Percentiles rank a stretch among this genome's conserved stretches.
These are phyloP conservation scores for Exophiala alcalophila DNA, from an alignment of 2,329 filamentous ascomycete genomes.

Conservation along the genomic window DNA sequence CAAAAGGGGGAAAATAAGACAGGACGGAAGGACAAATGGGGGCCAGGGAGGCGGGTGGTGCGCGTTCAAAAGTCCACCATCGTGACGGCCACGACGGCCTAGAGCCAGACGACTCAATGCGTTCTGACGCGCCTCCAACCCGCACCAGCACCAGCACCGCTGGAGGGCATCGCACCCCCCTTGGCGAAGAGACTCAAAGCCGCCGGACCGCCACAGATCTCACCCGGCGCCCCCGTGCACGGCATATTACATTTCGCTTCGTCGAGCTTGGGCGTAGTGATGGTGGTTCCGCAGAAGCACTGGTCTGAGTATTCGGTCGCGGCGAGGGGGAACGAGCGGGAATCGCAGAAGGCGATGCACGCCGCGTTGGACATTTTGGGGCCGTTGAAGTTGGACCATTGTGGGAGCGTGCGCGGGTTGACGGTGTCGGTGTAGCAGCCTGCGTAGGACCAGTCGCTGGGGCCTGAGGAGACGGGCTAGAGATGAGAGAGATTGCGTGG, in stretches of 20 bases:
- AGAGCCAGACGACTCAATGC: too few relatives aligned
- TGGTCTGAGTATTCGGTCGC: constrained; percentile 50
- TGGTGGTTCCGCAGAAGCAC: constrained; percentile 49
- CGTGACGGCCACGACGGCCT: too few relatives aligned
- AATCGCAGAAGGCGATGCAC: constrained; percentile 51
- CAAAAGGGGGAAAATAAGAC: too few relatives aligned
- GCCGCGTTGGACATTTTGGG: constrained; percentile 43
- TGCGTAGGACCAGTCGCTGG: constrained; percentile 28
- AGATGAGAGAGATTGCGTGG: too few relatives aligned
- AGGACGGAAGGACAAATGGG: too few relatives aligned
- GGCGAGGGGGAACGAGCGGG: constrained; percentile 46
- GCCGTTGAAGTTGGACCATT: constrained; percentile 43
- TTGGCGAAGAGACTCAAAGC: constrained; percentile 24
- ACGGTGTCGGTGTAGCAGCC: constrained; percentile 47
- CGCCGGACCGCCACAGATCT: constrained; percentile 52
- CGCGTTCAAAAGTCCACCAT: too few relatives aligned
- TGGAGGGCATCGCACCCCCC: constrained; percentile 1
- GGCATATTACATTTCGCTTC: constrained; percentile 29
- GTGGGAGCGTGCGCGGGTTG: constrained; percentile 40
- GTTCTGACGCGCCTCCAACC: too few relatives aligned
- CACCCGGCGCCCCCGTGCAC: constrained; percentile 41
- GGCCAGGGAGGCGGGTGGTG: too few relatives aligned
- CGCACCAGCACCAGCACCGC: too few relatives aligned
- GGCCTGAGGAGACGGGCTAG: too few relatives aligned
- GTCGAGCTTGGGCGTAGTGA: constrained; percentile 9